These are phyloP conservation scores for Diutina neorugosa DNA, from an alignment of 1,139 yeast genomes.

Conservation along the genomic window DNA sequence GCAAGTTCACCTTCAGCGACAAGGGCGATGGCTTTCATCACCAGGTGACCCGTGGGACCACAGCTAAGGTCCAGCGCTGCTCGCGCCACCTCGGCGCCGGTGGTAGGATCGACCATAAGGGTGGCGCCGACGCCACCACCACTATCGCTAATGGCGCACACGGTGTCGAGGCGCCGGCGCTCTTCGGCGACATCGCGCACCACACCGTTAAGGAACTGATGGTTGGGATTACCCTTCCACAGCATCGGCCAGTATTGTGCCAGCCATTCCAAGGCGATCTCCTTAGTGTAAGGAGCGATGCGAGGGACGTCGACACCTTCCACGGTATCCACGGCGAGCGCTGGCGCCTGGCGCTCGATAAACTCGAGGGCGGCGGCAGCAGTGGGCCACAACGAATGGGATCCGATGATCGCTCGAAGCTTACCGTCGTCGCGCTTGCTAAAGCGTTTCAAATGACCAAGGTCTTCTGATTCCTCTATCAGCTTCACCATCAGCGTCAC, in stretches of 20 bases:
- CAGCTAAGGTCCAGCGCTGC: background rate
- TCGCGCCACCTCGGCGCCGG: background rate
- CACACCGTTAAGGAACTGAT: constrained; percentile 51
- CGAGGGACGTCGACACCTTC: constrained; percentile 18
- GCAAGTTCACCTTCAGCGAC: constrained; percentile 39
- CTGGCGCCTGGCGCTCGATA: background rate
- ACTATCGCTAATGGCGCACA: background rate
- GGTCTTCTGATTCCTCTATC: background rate
- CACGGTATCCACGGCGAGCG: background rate
- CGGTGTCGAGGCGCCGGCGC: constrained; percentile 12
- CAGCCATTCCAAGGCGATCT: constrained; percentile 54
- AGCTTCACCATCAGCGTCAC: background rate
- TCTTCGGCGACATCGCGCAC: constrained; percentile 36
- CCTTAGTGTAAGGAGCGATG: constrained; percentile 52
- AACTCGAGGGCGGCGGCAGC: background rate
- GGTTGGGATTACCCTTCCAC: constrained; percentile 89
- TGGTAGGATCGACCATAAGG: constrained; percentile 12
- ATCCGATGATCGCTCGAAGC: background rate
- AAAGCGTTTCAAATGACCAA: constrained; percentile 1
- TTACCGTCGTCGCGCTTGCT: background rate
- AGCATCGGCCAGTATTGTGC: constrained; percentile 68
- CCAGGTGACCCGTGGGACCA: constrained; percentile 56
- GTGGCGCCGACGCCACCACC: constrained; percentile 10
- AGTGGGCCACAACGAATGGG: background rate
- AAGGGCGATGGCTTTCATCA: constrained; percentile 55